Base-by-base conservation (phyloP, 495 filamentous ascomycete genomes). In the Hyaloscypha bicolor region DNA sequence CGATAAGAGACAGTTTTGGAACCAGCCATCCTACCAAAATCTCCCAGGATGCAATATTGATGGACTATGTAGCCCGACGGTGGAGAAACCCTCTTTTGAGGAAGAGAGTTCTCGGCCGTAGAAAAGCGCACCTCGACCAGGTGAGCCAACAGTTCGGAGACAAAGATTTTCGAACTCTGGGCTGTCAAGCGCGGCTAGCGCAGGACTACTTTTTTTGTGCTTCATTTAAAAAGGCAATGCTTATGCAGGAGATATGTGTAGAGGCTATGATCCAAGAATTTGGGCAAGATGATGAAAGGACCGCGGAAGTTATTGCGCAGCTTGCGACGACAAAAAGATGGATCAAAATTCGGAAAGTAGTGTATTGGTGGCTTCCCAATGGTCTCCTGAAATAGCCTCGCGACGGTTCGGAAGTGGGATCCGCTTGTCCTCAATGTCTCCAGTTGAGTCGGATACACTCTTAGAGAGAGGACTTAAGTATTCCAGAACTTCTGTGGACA, bases 321-420 rank as follows among this genome's bases (percentile, higher is more conserved):
- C 29, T 66, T 16, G 29, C 33, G 52, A 22, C 19, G n/a, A 66
- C 33, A 9, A 21, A 19, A 22, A 53, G 9, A 2, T 35, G 56
- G n/a, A 52, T 61, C 16, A 39, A 16, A 29, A 37, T 61, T 19
- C 25, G 64, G 25, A 66, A 29, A 52, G 45, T 55, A 33, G 1
- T 53, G 45, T 66, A 66, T 30, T 66, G 57, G 64, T 60, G 56
- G 64, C 9, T 55, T 6, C 64, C 64, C 32, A 8, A 66, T 25
- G 37, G 9, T 25, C 6, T 56, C 4, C 31, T 56, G 5, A n/a
- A 65, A 12, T 33, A 58, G n/a, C 9, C 9, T 22, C 25, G 25
- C 25, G 25, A 25, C 25, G 25, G 25, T 25, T 25, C 2, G 25
- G 25, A 25, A 25, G 2, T 25, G 25, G 25, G 25, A 25, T 25